Base-by-base conservation (phyloP, 129 eudicot species). In the Logfia minima region DNA sequence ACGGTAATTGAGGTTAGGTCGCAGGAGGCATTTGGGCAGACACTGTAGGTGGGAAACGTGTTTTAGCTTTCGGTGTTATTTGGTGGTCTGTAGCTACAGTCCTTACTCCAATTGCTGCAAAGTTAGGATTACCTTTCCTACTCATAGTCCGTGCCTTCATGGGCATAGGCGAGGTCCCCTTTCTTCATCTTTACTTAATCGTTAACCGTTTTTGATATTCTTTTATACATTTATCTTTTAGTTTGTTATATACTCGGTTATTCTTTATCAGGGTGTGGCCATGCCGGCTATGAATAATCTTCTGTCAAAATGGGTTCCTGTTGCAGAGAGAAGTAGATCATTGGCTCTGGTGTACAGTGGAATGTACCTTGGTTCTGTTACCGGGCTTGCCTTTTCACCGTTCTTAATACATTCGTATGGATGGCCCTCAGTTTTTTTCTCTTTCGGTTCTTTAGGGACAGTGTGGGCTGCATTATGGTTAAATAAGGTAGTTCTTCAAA, bases 21-120 rank as follows among this genome's bases (percentile, higher is more conserved):
- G 98, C 98, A 68, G 98, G 98, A 79, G 98, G 98, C 71, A 93
- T 93, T 13, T 93, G 96, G 98, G 98, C 98, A 32, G 98, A 93
- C 92, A 93, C 95, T 61, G 89, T 90, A 60, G 98, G 98, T 29
- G 98, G 98, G 66, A 93, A 93, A 81, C 74, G 75, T 67, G 98
- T 93, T 56, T 83, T 93, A 68, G 96, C 89, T 48, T 93, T 93
- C 26, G 98, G 92, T 65, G 98, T 93, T 19, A 84, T 90, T 76
- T 93, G 98, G 98, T 93, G 98, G 98, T 93, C 98, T 62, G 58
- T 93, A 75, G 98, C 98, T 45, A 93, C 98, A 51, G 68, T 58
- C 71, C 94, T 93, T 43, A 93, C 98, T 23, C 98, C 98, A 48
- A 53, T 93, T 79, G 98, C 98, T 51, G 98, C 98, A 55, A 90